Evolutionary conservation across 768 basidiomycete species (phyloP).

Genomic region (Tricholoma matsutake): DNA sequence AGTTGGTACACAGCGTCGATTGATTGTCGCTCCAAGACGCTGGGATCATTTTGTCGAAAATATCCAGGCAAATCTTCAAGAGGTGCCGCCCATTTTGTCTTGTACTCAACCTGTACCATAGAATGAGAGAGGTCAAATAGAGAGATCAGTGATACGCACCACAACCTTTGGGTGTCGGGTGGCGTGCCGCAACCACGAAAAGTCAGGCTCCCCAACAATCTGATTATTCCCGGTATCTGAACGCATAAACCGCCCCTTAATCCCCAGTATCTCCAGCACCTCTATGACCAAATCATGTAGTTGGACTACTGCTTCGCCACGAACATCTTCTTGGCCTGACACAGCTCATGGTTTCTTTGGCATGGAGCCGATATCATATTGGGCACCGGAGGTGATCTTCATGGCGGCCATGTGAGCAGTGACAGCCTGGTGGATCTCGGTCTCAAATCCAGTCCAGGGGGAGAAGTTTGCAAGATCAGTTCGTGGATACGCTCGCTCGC

Average conservation of each 20-base stretch:
- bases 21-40: slow-evolving; percentile 4
- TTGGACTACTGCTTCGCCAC: not conserved
- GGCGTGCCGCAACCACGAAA: not conserved
- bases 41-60: not conserved
- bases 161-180: not conserved
- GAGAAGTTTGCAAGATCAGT: not conserved
- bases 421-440: not conserved
- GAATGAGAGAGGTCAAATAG: not conserved
- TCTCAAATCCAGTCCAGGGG: not conserved
- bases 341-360: not conserved
- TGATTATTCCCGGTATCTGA: not conserved
- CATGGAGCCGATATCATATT: not conserved
- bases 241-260: not conserved
- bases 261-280: not conserved
- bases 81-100: not conserved
- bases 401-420: not conserved
- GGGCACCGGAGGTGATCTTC: not conserved
- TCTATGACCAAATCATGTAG: not conserved
- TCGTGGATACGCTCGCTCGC: not conserved
- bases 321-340: not conserved
- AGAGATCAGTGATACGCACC: not conserved
- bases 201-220: not conserved
- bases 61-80: not conserved
- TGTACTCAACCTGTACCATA: not conserved
- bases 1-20: slow-evolving; percentile 12